phyloP scores from a whole-genome alignment of 2,329 filamentous ascomycete genomes.

The Xylaria digitata region DNA sequence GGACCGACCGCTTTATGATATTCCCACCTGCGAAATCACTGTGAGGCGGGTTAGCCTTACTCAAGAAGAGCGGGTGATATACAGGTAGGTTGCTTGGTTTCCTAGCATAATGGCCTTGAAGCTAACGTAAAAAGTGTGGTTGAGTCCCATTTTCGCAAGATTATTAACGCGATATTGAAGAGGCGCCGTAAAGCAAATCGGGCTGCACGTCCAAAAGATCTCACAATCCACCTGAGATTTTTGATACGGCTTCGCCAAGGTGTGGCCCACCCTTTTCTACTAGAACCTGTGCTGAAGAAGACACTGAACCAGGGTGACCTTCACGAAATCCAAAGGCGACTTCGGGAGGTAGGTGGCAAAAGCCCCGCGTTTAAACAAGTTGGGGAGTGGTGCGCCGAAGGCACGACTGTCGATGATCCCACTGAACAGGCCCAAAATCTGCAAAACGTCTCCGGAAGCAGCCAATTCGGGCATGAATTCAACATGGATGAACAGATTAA shows the following conservation, averaged over 20 bases:
- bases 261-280: constrained; percentile 27
- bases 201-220: neutral
- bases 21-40: constrained; percentile 17
- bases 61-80: constrained; percentile 34
- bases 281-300: constrained; percentile 26
- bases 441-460: neutral
- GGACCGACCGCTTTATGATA: constrained; percentile 26
- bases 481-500: constrained; percentile 16
- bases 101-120: too few species aligned
- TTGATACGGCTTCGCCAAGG: constrained; percentile 28
- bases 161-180: constrained; percentile 1
- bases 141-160: constrained; percentile 8
- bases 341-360: neutral
- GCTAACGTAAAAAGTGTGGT: constrained; percentile 19
- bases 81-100: constrained; percentile 17
- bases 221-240: neutral
- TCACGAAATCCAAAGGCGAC: neutral
- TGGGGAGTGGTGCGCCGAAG: constrained; percentile 25
- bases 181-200: neutral
- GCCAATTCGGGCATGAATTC: constrained; percentile 29
- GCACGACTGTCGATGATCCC: neutral
- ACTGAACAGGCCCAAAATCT: neutral
- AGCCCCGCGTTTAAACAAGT: constrained; percentile 22
- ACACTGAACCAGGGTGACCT: constrained; percentile 8
- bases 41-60: constrained; percentile 16